Conservation (phyloP, 176 grass and related monocot genomes). For the Carex pumila region DNA sequence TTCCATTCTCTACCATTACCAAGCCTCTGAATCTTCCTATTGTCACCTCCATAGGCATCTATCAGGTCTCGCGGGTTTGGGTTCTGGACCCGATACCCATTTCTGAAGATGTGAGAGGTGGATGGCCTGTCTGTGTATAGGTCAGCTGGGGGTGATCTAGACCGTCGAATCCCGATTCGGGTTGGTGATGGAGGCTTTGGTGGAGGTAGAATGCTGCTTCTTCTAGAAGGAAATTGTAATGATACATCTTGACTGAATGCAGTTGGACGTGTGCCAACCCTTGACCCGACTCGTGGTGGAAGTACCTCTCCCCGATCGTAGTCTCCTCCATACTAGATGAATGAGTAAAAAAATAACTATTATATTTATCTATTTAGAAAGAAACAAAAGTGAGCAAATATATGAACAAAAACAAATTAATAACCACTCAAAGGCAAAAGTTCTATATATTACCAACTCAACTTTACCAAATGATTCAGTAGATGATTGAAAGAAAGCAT, state of each 20-base stretch:
- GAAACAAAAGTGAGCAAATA: not conserved
- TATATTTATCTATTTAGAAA: not conserved
- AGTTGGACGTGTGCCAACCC: constrained; percentile 14
- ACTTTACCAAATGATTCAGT: not conserved
- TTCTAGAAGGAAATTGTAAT: constrained; percentile 43
- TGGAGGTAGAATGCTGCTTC: constrained; percentile 14
- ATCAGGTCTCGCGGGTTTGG: constrained; percentile 84
- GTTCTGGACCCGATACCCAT: constrained; percentile 48
- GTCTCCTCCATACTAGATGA: constrained; percentile 36
- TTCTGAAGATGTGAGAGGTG: constrained; percentile 45
- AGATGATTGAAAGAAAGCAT: not conserved
- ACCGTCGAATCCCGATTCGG: constrained; percentile 22
- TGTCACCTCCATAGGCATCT: constrained; percentile 78
- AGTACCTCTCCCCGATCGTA: constrained; percentile 45
- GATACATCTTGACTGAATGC: constrained; percentile 23
- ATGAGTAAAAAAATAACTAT: constrained; percentile 10
- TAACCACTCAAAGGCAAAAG: not conserved
- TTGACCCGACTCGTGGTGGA: constrained; percentile 17
- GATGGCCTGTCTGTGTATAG: constrained; percentile 43
- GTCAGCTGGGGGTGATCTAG: constrained; percentile 59
- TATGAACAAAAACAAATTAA: not conserved
- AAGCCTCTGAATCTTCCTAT: constrained; percentile 62
- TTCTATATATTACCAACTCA: not conserved
- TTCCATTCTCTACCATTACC: constrained; percentile 66
- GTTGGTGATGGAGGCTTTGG: constrained; percentile 25